These are phyloP conservation scores for Echria macrotheca DNA, from an alignment of 495 filamentous ascomycete genomes.

Conservation along the genomic window DNA sequence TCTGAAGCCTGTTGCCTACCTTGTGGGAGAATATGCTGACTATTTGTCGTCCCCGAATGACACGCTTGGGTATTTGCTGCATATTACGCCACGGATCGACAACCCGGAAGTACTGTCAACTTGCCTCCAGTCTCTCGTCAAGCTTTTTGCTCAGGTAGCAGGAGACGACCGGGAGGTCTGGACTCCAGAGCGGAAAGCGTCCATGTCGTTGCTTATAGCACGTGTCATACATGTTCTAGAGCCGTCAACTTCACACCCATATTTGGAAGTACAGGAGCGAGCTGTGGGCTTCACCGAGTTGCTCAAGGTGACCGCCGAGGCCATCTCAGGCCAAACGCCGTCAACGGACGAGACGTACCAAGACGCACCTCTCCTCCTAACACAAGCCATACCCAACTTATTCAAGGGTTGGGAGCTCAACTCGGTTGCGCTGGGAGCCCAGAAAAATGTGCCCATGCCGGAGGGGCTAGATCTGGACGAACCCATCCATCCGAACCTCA, in stretches of 20 bases:
- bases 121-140: conserved; percentile 81
- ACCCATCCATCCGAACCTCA: conserved; percentile 73
- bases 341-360: conserved; percentile 47
- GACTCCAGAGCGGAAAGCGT: conserved; percentile 61
- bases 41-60: conserved; percentile 59
- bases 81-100: conserved; percentile 54
- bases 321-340: conserved; percentile 59
- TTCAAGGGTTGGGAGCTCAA: conserved; percentile 85
- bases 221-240: conserved; percentile 79
- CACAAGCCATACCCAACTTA: conserved; percentile 79
- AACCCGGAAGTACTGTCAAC: conserved; percentile 58
- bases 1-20: conserved; percentile 70
- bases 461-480: conserved; percentile 65
- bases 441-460: conserved; percentile 81
- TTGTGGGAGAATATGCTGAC: conserved; percentile 78
- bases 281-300: conserved; percentile 89
- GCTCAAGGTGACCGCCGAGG: conserved; percentile 76
- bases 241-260: conserved; percentile 68
- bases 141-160: conserved; percentile 67
- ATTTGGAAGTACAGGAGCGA: conserved; percentile 92
- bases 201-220: conserved; percentile 67
- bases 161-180: conserved; percentile 51
- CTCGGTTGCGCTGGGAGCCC: conserved; percentile 76
- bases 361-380: conserved; percentile 73
- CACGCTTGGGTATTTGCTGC: conserved; percentile 66